phyloP scores from a whole-genome alignment of 768 basidiomycete species.

The Albatrellus ellisii region DNA sequence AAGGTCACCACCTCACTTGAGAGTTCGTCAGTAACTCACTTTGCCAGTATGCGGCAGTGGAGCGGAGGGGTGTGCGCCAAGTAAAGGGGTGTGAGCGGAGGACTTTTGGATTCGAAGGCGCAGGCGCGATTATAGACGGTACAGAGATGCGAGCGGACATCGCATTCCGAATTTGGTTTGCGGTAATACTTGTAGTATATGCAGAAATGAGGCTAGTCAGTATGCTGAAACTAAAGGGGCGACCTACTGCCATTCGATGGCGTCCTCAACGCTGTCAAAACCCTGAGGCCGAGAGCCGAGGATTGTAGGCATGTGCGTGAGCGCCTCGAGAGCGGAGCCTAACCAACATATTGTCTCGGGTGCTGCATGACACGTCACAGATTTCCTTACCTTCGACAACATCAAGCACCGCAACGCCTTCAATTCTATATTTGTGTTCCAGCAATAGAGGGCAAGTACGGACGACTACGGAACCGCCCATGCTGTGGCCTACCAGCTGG shows the following conservation, averaged over 20 bases:
- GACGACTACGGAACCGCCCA: constrained; percentile 88
- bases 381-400: constrained; percentile 79
- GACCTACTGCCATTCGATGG: constrained; percentile 91
- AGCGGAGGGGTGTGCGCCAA: constrained; percentile 80
- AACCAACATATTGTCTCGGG: too few species aligned
- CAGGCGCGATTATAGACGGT: constrained; percentile 56
- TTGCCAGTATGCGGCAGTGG: constrained; percentile 83
- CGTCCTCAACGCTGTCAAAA: constrained; percentile 74
- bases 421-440: constrained; percentile 52
- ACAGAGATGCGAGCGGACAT: constrained; percentile 83
- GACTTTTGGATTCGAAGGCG: constrained; percentile 19
- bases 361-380: too few species aligned
- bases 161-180: constrained; percentile 71
- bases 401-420: constrained; percentile 73
- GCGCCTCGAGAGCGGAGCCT: constrained; percentile 89
- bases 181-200: constrained; percentile 43
- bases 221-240: constrained; percentile 1
- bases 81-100: constrained; percentile 29
- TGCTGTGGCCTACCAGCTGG: constrained; percentile 87
- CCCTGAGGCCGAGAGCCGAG: constrained; percentile 77
- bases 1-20: neutral
- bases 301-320: constrained; percentile 85
- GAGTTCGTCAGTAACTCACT: constrained; percentile 37
- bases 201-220: neutral
- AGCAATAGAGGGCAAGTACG: constrained; percentile 56